Evolutionary conservation across 441 rosid genomes (phyloP), one percentile per base, ranked within the genome.

Genomic region (Gossypium aridum): DNA sequence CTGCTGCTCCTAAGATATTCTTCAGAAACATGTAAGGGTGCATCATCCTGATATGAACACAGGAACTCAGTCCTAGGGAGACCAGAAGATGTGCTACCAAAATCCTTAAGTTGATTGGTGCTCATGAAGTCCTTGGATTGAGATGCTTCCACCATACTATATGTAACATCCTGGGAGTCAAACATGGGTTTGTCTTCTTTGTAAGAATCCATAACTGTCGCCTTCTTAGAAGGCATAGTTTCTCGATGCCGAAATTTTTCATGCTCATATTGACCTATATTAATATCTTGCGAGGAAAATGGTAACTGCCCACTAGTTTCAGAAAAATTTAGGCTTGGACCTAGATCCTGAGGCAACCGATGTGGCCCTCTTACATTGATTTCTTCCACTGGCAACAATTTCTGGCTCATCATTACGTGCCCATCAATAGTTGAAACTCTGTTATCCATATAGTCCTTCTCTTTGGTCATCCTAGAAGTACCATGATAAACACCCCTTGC

Each of bases 211-310:
- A 59, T 75, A 45, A 37, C 45, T 31, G 54, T 37, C 26, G 73
- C 19, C 76, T 80, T 81, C 60, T 80, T 80, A n/a, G 69, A 75
- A 61, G 80, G 81, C 56, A 79, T 62, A 67, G 82, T 64, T 56
- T 87, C 86, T 59, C 17, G 79, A 79, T 76, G 81, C 39, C 68
- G 72, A 79, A 71, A 68, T 56, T 77, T 82, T 56, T 84, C 91
- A 55, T 64, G 76, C 78, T 82, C 83, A 76, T 57, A 64, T 49
- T 63, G 82, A 53, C 64, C 63, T 39, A 80, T 65, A 65, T 85
- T 84, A 64, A 68, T 67, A 55, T 56, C 23, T 19, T 69, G 80
- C 0, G 81, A 79, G n/a, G 81, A 53, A 9, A 66, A 62, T 7
- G 76, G 83, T 71, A 71, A 28, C 73, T 64, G 73, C 5, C 76